A percentile compares a stretch with the other conserved stretches of the same genome.
phyloP scores from a whole-genome alignment of 257 asterid genomes.

The Henckelia pumila region DNA sequence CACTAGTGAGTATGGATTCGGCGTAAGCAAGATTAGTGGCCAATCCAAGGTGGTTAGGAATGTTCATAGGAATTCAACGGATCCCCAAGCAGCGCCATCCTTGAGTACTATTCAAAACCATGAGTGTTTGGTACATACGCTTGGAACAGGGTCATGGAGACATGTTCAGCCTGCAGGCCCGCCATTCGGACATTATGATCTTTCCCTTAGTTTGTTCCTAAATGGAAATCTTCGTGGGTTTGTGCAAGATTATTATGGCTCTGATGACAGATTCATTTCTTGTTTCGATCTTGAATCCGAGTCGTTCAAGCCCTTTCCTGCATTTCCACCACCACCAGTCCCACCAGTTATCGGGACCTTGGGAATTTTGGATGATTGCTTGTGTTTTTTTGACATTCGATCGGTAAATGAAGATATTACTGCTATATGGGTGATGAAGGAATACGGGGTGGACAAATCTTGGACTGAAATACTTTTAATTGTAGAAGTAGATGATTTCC shows the following conservation, averaged over 20 bases:
- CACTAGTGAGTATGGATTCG: no score
- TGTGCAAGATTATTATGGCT: background rate
- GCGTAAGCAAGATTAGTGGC: no score
- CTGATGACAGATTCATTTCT: background rate
- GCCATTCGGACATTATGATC: background rate
- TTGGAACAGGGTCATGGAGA: background rate
- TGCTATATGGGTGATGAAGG: background rate
- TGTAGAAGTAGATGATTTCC: background rate
- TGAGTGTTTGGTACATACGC: background rate
- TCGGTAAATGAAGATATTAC: background rate
- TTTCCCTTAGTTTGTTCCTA: background rate
- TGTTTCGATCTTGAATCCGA: background rate
- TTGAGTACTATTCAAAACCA: no score
- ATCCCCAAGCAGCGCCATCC: no score
- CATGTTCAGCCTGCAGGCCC: background rate
- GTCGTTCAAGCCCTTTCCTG: background rate
- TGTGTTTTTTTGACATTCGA: background rate
- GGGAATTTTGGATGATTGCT: background rate
- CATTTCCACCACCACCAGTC: background rate
- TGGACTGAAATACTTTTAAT: background rate
- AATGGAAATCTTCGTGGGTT: background rate
- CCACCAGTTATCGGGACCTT: background rate
- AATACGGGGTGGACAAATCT: background rate
- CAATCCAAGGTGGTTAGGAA: no score
- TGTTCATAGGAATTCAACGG: no score